phyloP scores from a whole-genome alignment of 1,284 basidiomycete genomes.

The Neolentinus lepideus region DNA sequence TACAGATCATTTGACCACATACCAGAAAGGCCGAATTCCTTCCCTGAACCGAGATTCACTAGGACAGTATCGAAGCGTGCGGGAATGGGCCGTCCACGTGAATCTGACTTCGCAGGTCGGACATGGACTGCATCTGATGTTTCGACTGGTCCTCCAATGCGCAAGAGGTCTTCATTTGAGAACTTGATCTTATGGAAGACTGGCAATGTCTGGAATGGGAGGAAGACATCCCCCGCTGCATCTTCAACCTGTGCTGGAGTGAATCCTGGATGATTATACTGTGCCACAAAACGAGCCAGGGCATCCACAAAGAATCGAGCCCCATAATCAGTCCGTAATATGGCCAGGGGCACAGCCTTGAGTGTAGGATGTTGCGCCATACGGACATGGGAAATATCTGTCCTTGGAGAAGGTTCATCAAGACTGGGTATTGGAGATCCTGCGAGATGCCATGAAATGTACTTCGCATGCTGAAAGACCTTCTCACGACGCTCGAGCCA shows the following conservation, averaged over 20 bases:
- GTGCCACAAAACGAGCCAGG: slow-evolving; percentile 11
- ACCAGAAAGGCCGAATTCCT: background rate
- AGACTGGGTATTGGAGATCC: background rate
- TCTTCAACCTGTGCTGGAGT: slow-evolving; percentile 10
- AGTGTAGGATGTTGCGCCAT: slow-evolving; percentile 11
- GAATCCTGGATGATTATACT: slow-evolving; percentile 10
- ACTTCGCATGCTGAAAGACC: slow-evolving; percentile 12
- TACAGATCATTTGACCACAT: background rate
- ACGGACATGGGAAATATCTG: background rate
- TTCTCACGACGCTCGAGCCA: slow-evolving; percentile 25
- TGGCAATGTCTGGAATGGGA: slow-evolving; percentile 14
- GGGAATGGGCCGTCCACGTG: slow-evolving; percentile 9
- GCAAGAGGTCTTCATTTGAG: background rate
- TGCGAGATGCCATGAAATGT: slow-evolving; percentile 4
- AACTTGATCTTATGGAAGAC: slow-evolving; percentile 21
- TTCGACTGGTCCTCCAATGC: slow-evolving; percentile 3
- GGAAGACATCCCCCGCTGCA: slow-evolving; percentile 7
- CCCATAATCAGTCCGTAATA: slow-evolving; percentile 4
- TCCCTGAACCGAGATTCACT: slow-evolving; percentile 2
- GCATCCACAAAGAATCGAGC: slow-evolving; percentile 11
- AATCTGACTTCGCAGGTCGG: slow-evolving; percentile 10
- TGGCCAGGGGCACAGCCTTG: slow-evolving; percentile 6
- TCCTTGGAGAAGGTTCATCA: background rate
- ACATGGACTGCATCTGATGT: slow-evolving; percentile 18
- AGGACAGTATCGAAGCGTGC: too few species aligned